phyloP scores from a whole-genome alignment of 768 basidiomycete species.

The Neoboletus magnificus region DNA sequence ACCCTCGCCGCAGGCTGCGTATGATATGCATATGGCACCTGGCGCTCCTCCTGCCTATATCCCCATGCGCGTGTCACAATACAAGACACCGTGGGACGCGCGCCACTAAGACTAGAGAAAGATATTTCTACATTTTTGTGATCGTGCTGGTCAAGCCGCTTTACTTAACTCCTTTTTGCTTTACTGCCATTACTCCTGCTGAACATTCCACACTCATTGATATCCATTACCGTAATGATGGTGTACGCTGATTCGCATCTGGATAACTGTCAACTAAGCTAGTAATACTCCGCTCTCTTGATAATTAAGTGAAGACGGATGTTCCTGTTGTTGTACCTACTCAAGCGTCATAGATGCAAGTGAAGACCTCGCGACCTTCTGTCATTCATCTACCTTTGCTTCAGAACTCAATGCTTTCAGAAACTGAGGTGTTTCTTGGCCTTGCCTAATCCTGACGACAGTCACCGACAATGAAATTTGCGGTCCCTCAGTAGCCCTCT shows the following conservation, averaged over 20 bases:
- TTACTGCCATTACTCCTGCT: background rate
- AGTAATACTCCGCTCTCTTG: background rate
- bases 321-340: background rate
- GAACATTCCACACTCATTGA: background rate
- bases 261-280: background rate
- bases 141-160: background rate
- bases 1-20: conserved; percentile 28
- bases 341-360: background rate
- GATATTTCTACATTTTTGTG: background rate
- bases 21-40: conserved; percentile 25
- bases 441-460: conserved; percentile 31
- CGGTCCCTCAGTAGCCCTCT: conserved; percentile 19
- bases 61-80: conserved; percentile 11
- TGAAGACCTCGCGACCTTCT: background rate
- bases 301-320: background rate
- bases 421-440: conserved; percentile 49
- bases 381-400: background rate
- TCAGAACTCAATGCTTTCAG: conserved; percentile 11
- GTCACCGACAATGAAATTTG: conserved; percentile 18
- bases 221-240: background rate
- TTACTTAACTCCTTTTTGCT: background rate
- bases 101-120: conserved; percentile 3
- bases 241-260: background rate
- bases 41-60: conserved; percentile 10
- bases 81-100: conserved; percentile 28